Base-by-base conservation (phyloP, 192 early-diverging fungal genomes). In the Spinellus fusiger region DNA sequence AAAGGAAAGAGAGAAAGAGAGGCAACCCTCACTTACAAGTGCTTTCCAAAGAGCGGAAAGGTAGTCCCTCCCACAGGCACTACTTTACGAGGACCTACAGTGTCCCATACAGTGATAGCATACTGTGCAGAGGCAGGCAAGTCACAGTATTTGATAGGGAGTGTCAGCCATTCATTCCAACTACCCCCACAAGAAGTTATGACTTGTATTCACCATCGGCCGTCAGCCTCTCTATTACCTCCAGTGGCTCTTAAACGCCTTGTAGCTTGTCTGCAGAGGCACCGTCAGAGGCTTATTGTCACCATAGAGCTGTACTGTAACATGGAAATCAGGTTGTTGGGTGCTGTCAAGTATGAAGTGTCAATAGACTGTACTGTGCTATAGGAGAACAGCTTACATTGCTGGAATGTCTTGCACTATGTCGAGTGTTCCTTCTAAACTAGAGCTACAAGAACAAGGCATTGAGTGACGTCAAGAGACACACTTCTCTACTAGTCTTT, bases 151-250 rank as follows among this genome's bases (percentile, higher is more conserved):
- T 88, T 90, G 52, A 94, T 75, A 5, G 96, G 96, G 29, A 98
- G 78, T 16, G 78, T 73, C 10, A 98, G 69, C 94, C 96, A 96
- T 78, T 98, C 94, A 71, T 93, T 88, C 93, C 93, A 96, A 25
- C 86, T 90, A 52, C 28, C 35, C 10, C n/a, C n/a, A n/a, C n/a
- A n/a, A n/a, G n/a, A n/a, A n/a, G n/a, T n/a, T n/a, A n/a, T n/a
- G n/a, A n/a, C n/a, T n/a, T n/a, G n/a, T n/a, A n/a, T n/a, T n/a
- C n/a, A n/a, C n/a, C n/a, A n/a, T n/a, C n/a, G n/a, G n/a, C n/a
- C n/a, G n/a, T n/a, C n/a, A n/a, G n/a, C 12, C 13, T 46, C 1
- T 40, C 38, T 58, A 64, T 50, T 73, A 86, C 81, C 61, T 74
- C 75, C 80, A 86, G n/a, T 86, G 75, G 49, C 69, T 73, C 20